These are phyloP conservation scores for Sporobolomyces roseus DNA, from an alignment of 768 basidiomycete genomes.

Conservation along the genomic window DNA sequence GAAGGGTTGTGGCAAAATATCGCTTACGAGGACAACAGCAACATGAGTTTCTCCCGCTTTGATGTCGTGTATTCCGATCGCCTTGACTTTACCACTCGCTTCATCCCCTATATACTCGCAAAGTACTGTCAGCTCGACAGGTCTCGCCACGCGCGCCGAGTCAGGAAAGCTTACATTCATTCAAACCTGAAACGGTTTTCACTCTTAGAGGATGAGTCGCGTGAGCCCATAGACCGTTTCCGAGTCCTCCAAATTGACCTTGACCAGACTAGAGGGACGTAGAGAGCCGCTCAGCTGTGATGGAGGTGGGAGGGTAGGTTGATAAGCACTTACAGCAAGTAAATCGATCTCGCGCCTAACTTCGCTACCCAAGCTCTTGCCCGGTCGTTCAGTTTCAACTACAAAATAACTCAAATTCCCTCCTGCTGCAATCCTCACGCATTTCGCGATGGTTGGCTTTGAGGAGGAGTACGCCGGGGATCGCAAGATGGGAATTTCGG, in stretches of 20 bases:
- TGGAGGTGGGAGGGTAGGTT: too few species aligned
- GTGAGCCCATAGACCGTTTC: constrained; percentile 60
- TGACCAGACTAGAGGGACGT: constrained; percentile 29
- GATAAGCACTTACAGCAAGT: constrained; percentile 34
- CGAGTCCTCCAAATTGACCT: constrained; percentile 42
- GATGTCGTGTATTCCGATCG: constrained; percentile 41
- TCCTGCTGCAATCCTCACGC: constrained; percentile 27
- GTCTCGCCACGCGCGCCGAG: not conserved
- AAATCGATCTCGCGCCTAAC: constrained; percentile 16
- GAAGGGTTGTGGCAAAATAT: not conserved
- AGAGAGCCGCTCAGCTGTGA: too few species aligned
- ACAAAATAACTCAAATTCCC: constrained; percentile 38
- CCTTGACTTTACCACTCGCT: constrained; percentile 16
- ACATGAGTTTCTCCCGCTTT: constrained; percentile 40
- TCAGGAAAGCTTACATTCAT: constrained; percentile 64
- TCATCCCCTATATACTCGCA: constrained; percentile 34
- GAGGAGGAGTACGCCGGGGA: constrained; percentile 45
- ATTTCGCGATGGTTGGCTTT: constrained; percentile 34
- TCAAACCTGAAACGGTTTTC: constrained; percentile 72
- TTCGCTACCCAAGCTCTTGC: not conserved
- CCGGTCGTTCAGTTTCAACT: constrained; percentile 5
- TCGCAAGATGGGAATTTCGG: constrained; percentile 48
- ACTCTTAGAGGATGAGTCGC: constrained; percentile 67
- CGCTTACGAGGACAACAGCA: constrained; percentile 39
- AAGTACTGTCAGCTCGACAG: too few species aligned